phyloP scores from a whole-genome alignment of 2,329 filamentous ascomycete genomes.

The Xylariaceae sp. region DNA sequence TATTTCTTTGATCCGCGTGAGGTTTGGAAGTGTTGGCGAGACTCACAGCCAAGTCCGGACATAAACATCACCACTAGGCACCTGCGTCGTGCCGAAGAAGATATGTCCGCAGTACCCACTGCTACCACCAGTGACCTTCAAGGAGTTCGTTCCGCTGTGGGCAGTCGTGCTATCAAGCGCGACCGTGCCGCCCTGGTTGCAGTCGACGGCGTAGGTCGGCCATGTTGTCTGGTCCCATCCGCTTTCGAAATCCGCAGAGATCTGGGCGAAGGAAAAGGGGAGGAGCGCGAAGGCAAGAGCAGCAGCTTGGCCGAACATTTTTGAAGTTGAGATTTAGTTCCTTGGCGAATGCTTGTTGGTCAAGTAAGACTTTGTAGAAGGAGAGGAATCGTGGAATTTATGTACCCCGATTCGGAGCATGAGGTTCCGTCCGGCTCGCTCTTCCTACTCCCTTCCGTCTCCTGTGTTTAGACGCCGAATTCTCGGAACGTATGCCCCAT shows the following conservation, averaged over 20 bases:
- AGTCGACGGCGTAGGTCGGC: constrained; percentile 55
- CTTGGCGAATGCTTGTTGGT: neutral
- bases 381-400: constrained; percentile 26
- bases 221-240: constrained; percentile 54
- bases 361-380: constrained; percentile 8
- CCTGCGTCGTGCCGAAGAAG: constrained; percentile 53
- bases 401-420: constrained; percentile 21
- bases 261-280: constrained; percentile 46
- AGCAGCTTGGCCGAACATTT: constrained; percentile 41
- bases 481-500: constrained; percentile 17
- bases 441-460: constrained; percentile 10
- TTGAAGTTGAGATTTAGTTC: constrained; percentile 4
- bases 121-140: constrained; percentile 44
- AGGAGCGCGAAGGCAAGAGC: constrained; percentile 44
- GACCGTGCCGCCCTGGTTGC: constrained; percentile 54
- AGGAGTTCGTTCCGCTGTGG: constrained; percentile 52
- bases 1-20: neutral
- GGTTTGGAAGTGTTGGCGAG: no score
- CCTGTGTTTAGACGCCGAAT: constrained; percentile 13
- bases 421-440: constrained; percentile 19
- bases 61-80: constrained; percentile 54
- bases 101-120: constrained; percentile 55
- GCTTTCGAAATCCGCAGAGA: constrained; percentile 52
- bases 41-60: constrained; percentile 53
- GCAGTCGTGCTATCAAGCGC: constrained; percentile 51